phyloP scores from a whole-genome alignment of 2,329 filamentous ascomycete species.

The Dothideomycetes sp. region DNA sequence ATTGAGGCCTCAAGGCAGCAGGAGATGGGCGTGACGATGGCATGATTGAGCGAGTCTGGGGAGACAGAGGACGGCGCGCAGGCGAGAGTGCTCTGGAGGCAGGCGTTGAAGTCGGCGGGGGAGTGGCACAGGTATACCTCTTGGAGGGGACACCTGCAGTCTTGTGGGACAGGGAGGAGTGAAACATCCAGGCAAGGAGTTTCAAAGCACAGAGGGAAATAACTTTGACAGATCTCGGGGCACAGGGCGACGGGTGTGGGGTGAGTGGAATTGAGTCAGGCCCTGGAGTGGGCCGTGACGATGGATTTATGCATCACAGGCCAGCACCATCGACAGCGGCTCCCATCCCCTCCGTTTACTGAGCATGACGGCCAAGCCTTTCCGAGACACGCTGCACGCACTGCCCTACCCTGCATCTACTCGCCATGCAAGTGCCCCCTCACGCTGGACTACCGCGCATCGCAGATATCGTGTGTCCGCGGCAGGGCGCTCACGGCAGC shows the following conservation, averaged over 20 bases:
- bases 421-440: too few species aligned
- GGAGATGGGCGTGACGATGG: constrained; percentile 22
- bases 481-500: too few species aligned
- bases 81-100: not conserved
- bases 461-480: too few species aligned
- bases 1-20: constrained; percentile 19
- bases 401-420: too few species aligned
- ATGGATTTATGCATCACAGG: not conserved
- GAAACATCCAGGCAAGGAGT: not conserved
- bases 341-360: too few species aligned
- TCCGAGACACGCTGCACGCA: too few species aligned
- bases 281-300: not conserved
- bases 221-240: not conserved
- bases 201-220: not conserved
- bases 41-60: constrained; percentile 13
- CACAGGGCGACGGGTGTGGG: not conserved
- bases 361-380: too few species aligned
- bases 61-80: not conserved
- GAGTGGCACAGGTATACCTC: not conserved
- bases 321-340: too few species aligned
- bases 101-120: not conserved
- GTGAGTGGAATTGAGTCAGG: not conserved
- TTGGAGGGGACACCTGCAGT: not conserved
- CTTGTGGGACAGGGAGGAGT: not conserved
- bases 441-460: too few species aligned